Percentiles rank a stretch among this genome's conserved stretches.
Evolutionary conservation across 2,329 filamentous ascomycete genomes (phyloP).

Genomic region (Aspergillus sp.): DNA sequence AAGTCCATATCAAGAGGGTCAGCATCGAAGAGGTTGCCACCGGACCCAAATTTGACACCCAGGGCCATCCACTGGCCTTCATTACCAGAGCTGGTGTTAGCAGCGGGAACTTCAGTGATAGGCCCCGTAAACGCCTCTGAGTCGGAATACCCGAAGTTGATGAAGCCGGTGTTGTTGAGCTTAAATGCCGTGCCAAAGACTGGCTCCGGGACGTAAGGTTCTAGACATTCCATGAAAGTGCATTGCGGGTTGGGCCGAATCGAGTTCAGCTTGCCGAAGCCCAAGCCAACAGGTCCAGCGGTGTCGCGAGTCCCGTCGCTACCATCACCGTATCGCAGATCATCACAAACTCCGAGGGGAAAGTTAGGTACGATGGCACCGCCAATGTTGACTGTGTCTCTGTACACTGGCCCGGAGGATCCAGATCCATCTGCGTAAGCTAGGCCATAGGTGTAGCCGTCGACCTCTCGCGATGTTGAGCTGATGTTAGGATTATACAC

Average conservation of each 20-base stretch:
- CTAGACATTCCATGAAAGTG: slow-evolving; percentile 13
- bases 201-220: slow-evolving; percentile 9
- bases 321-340: slow-evolving; percentile 4
- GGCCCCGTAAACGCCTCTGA: not conserved
- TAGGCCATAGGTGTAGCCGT: not conserved
- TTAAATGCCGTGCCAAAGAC: slow-evolving; percentile 11
- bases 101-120: slow-evolving; percentile 5
- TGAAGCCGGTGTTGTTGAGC: slow-evolving; percentile 7
- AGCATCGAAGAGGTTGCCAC: slow-evolving; percentile 1
- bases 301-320: slow-evolving; percentile 10
- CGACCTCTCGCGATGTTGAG: not conserved
- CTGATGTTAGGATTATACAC: slow-evolving; percentile 10
- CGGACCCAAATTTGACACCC: slow-evolving; percentile 8
- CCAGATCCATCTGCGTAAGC: slow-evolving; percentile 12
- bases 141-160: slow-evolving; percentile 12
- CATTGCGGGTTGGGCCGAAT: slow-evolving; percentile 10
- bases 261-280: slow-evolving; percentile 8
- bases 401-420: slow-evolving; percentile 7
- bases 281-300: slow-evolving; percentile 9
- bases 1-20: slow-evolving; percentile 11
- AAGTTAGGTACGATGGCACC: slow-evolving; percentile 12
- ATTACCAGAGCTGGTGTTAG: slow-evolving; percentile 11
- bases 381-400: slow-evolving; percentile 11
- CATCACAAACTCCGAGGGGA: slow-evolving; percentile 5
- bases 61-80: slow-evolving; percentile 12